These are phyloP conservation scores for Citrus unshiu DNA, from an alignment of 345 rosid species.

Conservation along the genomic window DNA sequence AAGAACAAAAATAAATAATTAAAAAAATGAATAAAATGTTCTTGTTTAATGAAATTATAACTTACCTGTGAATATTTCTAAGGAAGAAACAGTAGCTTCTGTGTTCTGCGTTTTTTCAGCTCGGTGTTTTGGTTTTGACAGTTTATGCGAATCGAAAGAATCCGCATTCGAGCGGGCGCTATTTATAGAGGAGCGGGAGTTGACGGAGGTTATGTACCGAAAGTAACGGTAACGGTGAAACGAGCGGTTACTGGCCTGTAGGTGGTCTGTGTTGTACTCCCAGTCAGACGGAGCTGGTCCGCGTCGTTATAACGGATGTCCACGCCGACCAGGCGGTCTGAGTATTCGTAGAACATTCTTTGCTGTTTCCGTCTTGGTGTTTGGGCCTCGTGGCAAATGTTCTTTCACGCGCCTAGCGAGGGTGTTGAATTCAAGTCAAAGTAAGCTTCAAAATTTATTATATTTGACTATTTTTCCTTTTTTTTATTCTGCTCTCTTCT, in stretches of 20 bases:
- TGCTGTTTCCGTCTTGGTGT: neutral
- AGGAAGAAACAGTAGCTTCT: neutral
- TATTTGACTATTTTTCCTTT: neutral
- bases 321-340: constrained; percentile 9
- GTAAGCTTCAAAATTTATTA: neutral
- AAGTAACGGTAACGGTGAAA: neutral
- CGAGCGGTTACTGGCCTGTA: neutral
- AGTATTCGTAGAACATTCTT: neutral
- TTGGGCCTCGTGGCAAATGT: neutral
- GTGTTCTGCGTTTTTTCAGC: neutral
- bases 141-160: neutral
- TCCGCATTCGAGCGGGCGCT: neutral
- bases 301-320: constrained; percentile 10
- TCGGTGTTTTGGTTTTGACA: neutral
- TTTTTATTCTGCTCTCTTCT: too few species aligned
- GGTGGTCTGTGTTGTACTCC: neutral
- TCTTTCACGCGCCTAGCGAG: neutral
- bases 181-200: constrained; percentile 4
- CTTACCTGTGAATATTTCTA: neutral
- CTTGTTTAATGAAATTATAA: neutral
- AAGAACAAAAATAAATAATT: neutral
- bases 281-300: neutral
- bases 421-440: neutral
- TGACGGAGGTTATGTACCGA: neutral
- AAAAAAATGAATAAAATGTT: neutral